A percentile compares a stretch with the other conserved stretches of the same genome.
Conservation (phyloP, 768 basidiomycete genomes). For the Galerina marginata region DNA sequence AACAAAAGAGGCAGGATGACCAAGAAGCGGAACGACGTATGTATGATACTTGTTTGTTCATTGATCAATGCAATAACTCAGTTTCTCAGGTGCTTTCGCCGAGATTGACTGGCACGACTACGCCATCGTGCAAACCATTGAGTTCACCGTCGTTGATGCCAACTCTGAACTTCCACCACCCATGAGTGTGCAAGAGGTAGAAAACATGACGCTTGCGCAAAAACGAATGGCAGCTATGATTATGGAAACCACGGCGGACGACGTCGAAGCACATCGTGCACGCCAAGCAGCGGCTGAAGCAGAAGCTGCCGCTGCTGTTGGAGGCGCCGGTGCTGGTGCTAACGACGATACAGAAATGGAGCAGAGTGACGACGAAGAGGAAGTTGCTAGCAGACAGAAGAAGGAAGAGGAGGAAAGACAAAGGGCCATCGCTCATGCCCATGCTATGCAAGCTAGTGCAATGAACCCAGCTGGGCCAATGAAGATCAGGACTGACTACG, state of each 20-base stretch:
- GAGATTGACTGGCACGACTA: conserved; percentile 99
- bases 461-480: conserved; percentile 78
- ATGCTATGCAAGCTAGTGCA: conserved; percentile 80
- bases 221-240: conserved; percentile 99
- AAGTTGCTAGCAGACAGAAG: conserved; percentile 63
- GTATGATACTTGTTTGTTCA: conserved; percentile 35
- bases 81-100: conserved; percentile 78
- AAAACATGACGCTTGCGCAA: conserved; percentile 96
- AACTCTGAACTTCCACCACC: conserved; percentile 94
- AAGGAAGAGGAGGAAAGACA: conserved; percentile 75
- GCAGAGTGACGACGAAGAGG: conserved; percentile 83
- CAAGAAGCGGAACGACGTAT: conserved; percentile 88
- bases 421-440: conserved; percentile 76
- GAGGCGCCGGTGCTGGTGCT: conserved; percentile 55
- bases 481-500: conserved; percentile 96
- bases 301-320: conserved; percentile 82
- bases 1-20: conserved; percentile 87
- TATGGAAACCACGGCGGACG: conserved; percentile 92
- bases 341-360: conserved; percentile 80
- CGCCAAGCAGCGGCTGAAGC: conserved; percentile 86
- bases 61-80: conserved; percentile 6
- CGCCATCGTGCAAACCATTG: conserved; percentile 96
- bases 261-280: conserved; percentile 82
- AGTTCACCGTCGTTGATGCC: conserved; percentile 93
- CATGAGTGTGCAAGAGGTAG: conserved; percentile 93